Evolutionary conservation across 805 yeast genomes (phyloP).

Genomic region (Metschnikowia anglica): DNA sequence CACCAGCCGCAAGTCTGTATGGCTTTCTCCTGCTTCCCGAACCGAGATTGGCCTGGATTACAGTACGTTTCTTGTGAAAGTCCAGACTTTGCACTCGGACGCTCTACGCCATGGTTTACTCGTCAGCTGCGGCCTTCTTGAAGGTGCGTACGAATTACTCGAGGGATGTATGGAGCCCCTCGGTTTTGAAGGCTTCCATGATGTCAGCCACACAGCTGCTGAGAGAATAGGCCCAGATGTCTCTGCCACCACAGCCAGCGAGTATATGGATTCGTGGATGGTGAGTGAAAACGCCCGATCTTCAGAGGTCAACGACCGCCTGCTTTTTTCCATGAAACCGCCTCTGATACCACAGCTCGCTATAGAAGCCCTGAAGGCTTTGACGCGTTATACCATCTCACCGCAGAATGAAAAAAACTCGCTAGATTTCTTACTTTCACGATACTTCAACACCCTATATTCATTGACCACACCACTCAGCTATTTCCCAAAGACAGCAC

Average conservation of each 20-base stretch:
- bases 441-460: slow-evolving; percentile 39
- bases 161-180: slow-evolving; percentile 9
- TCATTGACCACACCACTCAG: slow-evolving; percentile 41
- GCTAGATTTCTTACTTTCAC: slow-evolving; percentile 28
- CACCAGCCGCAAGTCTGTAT: slow-evolving; percentile 6
- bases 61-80: slow-evolving; percentile 1
- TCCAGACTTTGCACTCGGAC: slow-evolving; percentile 4
- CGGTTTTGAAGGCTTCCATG: not conserved
- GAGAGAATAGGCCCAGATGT: not conserved
- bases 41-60: not conserved
- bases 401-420: slow-evolving; percentile 29
- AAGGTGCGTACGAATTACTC: slow-evolving; percentile 10
- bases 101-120: slow-evolving; percentile 11
- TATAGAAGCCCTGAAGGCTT: not conserved
- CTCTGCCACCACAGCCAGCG: not conserved
- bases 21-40: not conserved
- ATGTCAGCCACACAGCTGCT: not conserved
- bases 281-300: not conserved
- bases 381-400: slow-evolving; percentile 10
- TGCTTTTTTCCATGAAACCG: slow-evolving; percentile 22
- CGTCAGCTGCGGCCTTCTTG: not conserved
- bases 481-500: slow-evolving; percentile 50
- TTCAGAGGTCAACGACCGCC: not conserved
- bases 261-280: slow-evolving; percentile 4
- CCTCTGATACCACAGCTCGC: slow-evolving; percentile 7